Evolutionary conservation across 2,329 filamentous ascomycete species (phyloP), one percentile per base, ranked within the genome.

Genomic region (Beauveria rudraprayagi): DNA sequence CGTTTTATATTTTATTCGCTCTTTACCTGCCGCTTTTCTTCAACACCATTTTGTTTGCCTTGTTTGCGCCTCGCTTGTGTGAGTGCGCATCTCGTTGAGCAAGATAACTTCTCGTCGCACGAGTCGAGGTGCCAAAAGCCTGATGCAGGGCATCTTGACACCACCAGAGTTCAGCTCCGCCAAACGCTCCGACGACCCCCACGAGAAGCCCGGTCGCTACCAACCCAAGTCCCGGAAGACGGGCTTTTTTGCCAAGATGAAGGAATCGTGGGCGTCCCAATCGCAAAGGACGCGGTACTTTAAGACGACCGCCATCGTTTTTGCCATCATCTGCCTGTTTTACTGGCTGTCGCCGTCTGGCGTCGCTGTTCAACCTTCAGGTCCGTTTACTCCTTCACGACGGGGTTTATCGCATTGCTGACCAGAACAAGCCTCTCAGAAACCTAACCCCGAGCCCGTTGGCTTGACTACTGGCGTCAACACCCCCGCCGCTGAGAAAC

Each of bases 141-240:
- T 61, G 37, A 61, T 61, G 60, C 54, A 47, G 41, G 54, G 53
- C 47, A 47, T 57, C 37, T 57, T 61, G 54, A 56, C 60, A 57
- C 54, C 60, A 43, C 53, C 60, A 40, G 56, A 48, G 46, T 26
- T 19, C 37, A 50, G 11, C 34, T 37, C 53, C 37, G 19, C 56
- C 40, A 76, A 83, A 75, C 81, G 84, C 70, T 73, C 76, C 68
- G 76, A 78, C 80, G 85, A 88, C 70, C 83, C 83, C 64, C 75
- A 83, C 83, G 85, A 88, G 74, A 88, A 88, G 70, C 80, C 81
- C 68, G 82, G 78, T 69, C 82, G 85, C 69, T 87, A 87, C 76
- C 75, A 76, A 67, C 67, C 72, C 65, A 73, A 76, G 67, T 74
- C 77, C 66, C 76, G 75, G 70, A 74, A 78, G 67, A 70, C 73